Evolutionary conservation across 371 early-diverging fungal genomes (phyloP).

Genomic region (Synchytrium microbalum): DNA sequence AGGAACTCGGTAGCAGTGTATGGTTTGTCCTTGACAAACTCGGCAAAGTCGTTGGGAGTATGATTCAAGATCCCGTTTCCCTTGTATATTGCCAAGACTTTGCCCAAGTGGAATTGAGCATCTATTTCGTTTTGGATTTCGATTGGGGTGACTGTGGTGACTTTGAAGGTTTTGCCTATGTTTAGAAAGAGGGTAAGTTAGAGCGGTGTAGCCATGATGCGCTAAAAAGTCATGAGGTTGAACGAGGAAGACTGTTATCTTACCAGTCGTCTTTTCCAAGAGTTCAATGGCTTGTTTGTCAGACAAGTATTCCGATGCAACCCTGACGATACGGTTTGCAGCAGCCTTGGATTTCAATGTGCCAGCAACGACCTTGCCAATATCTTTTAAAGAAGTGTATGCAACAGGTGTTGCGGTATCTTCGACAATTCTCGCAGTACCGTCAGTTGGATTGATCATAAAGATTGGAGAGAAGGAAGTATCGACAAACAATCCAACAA

Average conservation of each 20-base stretch:
- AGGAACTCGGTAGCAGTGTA: background rate
- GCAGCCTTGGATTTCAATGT: background rate
- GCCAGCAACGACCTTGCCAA: background rate
- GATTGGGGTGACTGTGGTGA: too few species aligned
- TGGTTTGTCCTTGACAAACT: background rate
- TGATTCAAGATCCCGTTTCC: background rate
- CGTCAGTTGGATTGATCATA: background rate
- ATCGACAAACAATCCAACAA: background rate
- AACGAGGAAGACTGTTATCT: too few species aligned
- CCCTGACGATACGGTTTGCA: background rate
- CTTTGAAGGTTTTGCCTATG: too few species aligned
- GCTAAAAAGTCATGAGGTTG: too few species aligned
- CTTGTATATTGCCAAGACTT: background rate
- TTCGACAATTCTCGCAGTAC: background rate
- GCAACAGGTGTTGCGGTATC: background rate
- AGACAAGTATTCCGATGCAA: background rate
- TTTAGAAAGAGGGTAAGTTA: too few species aligned
- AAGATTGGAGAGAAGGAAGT: background rate
- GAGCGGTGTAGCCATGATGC: too few species aligned
- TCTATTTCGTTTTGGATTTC: too few species aligned
- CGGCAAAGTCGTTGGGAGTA: background rate
- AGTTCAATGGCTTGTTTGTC: background rate
- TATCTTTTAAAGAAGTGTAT: background rate
- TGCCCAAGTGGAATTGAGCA: background rate
- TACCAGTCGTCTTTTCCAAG: background rate